Base-by-base conservation (phyloP, 2,329 filamentous ascomycete species). In the Penicillium decumbens region DNA sequence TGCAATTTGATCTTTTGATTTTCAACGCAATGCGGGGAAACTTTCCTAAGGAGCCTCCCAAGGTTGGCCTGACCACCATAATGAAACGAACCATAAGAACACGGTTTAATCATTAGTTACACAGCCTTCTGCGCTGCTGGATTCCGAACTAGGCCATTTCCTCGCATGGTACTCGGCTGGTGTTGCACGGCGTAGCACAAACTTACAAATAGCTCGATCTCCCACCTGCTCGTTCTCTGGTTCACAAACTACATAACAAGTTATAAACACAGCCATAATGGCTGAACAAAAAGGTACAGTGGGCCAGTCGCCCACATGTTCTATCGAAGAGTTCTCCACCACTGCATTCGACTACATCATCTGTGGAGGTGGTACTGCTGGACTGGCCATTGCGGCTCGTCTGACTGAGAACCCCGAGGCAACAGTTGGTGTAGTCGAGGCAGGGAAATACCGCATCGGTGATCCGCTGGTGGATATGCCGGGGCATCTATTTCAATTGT, bases 311-410 rank as follows among this genome's bases (percentile, higher is more conserved):
- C 35, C 51, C 23, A 55, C 46, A 6, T 52, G 49, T 39, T 44
- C 46, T 8, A 28, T 55, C 12, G 51, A 53, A 18, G 54, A 56
- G 23, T 56, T 56, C 23, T 45, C 41, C 6, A 28, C 33, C 18
- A 55, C 49, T n/a, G 35, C 45, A 13, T 62, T 62, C 39, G 59
- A 62, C 47, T 62, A 56, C 28, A 48, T 80, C 42, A 61, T 81
- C 48, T 65, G 79, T 30, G 79, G 79, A 28, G 79, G 79, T n/a
- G 79, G 78, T 4, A 80, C 76, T 2, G 76, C 77, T 3, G 79
- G 79, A 1, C 65, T 80, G 7, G 69, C 66, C 0, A 66, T 81
- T 20, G 60, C 60, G 6, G 54, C 57, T 1, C 60, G 60, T n/a
- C 48, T 81, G 1, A 73, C 72, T 2, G 74, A 78, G 47, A 60